Base-by-base conservation (phyloP, 306 rosid species). In the Vachellia pachyceras region DNA sequence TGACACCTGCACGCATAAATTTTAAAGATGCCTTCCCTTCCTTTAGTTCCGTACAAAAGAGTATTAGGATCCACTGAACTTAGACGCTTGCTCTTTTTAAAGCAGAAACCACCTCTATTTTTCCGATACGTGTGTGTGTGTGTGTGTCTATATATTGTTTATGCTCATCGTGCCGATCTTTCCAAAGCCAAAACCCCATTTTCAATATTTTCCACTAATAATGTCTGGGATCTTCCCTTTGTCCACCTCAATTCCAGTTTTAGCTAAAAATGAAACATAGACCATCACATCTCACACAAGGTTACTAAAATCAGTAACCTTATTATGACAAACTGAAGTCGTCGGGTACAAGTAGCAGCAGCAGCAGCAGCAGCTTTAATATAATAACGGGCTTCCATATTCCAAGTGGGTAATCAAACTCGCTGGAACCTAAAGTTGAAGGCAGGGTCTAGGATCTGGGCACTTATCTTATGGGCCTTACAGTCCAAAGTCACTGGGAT, bases 1-100 rank as follows among this genome's bases (percentile, higher is more conserved):
- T 65, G 54, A 78, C 63, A 40, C 45, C 15, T 73, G 72, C n/a
- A 72, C 80, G 15, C 73, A 18, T 36, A 37, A 46, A 50, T 3
- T 73, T 60, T 11, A 23, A 73, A 47, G 61, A 22, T 25, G 10
- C 54, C 69, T 72, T 18, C 76, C 10, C 3, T 49, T 63, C 55
- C 79, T 41, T n/a, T n/a, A n/a, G n/a, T n/a, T n/a, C n/a, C n/a
- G n/a, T 10, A 50, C 40, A 33, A 14, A 29, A 29, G 33, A 41
- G 57, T 39, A 63, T 73, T 70, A n/a, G 8, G 58, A 82, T 76
- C 47, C 77, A 69, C 20, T 35, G 50, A 69, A 76, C 73, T 22
- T 37, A 55, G 52, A 35, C 45, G n/a, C 54, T 54, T 41, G 5
- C 13, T 3, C 46, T 23, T 65, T 17, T 15, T 36, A 58, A 23